phyloP scores from a whole-genome alignment of 228 moss, liverwort and hornwort genomes.

The Sphagnum fallax region DNA sequence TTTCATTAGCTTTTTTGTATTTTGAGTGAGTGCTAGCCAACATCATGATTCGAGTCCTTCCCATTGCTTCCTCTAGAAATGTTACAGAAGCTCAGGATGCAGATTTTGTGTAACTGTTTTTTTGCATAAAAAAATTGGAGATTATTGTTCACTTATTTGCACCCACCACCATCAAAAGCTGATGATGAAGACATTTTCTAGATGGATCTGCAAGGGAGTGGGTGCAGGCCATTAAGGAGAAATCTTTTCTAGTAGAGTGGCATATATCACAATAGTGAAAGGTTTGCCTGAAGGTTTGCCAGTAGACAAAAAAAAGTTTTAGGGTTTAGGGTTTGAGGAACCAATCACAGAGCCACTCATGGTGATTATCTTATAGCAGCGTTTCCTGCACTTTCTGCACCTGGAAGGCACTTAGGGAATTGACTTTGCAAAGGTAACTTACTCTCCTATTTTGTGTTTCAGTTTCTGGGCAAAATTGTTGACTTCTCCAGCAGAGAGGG shows the following conservation, averaged over 20 bases:
- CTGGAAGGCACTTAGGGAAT: constrained; percentile 68
- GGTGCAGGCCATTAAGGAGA: constrained; percentile 66
- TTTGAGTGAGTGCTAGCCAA: no score
- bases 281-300: constrained; percentile 23
- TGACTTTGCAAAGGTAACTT: constrained; percentile 71
- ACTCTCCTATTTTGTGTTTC: background rate
- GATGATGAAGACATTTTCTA: constrained; percentile 14
- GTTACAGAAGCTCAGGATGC: no score
- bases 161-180: no score
- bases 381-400: constrained; percentile 66
- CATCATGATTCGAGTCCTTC: no score
- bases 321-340: constrained; percentile 42
- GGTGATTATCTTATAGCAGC: constrained; percentile 89
- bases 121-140: no score
- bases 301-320: constrained; percentile 11
- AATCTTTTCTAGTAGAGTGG: constrained; percentile 7
- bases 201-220: constrained; percentile 90
- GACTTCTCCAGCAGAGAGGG: no score
- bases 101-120: no score
- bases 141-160: no score
- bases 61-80: no score
- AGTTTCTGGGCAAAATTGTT: no score
- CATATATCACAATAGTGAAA: constrained; percentile 49
- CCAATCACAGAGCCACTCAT: constrained; percentile 53
- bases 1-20: no score